Conservation (phyloP, 2,329 filamentous ascomycete species). For the Trichoderma aggressivum region DNA sequence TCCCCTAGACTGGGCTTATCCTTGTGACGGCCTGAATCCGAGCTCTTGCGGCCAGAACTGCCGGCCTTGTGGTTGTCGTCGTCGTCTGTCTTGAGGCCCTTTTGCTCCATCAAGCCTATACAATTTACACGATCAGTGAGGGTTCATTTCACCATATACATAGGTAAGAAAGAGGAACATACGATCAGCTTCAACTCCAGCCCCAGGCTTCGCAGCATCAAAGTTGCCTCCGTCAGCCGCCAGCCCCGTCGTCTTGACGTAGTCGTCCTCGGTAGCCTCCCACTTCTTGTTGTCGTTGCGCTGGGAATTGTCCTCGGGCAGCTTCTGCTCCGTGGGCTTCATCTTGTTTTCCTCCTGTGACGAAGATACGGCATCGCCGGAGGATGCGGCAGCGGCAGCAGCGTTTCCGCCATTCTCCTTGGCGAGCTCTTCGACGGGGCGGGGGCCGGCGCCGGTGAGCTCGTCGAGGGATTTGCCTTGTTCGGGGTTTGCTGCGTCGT, state of each 20-base stretch:
- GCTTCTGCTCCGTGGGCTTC: slow-evolving; percentile 13
- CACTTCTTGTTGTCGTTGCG: slow-evolving; percentile 25
- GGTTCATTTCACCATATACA: no score
- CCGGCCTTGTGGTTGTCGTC: background rate
- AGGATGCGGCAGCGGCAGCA: slow-evolving; percentile 18
- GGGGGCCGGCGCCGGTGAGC: slow-evolving; percentile 20
- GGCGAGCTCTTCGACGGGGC: slow-evolving; percentile 37
- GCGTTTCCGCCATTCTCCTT: slow-evolving; percentile 32
- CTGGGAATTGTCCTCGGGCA: slow-evolving; percentile 7
- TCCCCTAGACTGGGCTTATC: slow-evolving; percentile 55
- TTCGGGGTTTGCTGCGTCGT: background rate
- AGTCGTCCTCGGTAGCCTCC: slow-evolving; percentile 53
- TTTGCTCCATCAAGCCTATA: slow-evolving; percentile 35
- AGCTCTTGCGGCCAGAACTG: background rate
- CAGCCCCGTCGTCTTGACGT: slow-evolving; percentile 56
- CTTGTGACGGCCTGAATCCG: slow-evolving; percentile 23
- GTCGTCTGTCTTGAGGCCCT: slow-evolving; percentile 27
- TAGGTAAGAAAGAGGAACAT: slow-evolving; percentile 30
- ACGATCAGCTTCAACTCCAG: slow-evolving; percentile 65
- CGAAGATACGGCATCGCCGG: background rate
- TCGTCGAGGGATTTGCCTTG: background rate
- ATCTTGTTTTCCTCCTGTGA: background rate
- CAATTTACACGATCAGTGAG: background rate
- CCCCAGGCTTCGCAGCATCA: slow-evolving; percentile 61
- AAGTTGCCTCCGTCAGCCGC: slow-evolving; percentile 65